Base-by-base conservation (phyloP, 2,329 filamentous ascomycete species). In the Penicillium digitatum region DNA sequence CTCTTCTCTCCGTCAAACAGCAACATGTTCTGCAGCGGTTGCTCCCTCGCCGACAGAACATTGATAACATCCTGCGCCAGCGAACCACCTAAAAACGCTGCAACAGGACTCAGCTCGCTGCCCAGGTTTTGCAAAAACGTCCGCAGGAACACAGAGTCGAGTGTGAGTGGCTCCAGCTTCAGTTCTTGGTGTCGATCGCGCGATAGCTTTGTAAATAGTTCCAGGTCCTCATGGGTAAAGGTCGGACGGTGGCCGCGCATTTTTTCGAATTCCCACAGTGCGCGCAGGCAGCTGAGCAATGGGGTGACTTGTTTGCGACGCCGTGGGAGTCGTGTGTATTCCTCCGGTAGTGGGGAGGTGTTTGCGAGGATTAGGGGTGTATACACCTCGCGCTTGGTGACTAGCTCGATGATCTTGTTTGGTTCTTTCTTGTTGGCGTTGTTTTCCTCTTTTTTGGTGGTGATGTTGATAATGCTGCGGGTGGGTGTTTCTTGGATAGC, bases 11-110 rank as follows among this genome's bases (percentile, higher is more conserved):
- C 92, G 71, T 97, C 91, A 66, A 97, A 96, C 20, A 97, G 79
- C 47, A 96, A 82, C 71, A 96, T 85, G 72, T 99, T 99, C 76
- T 99, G 94, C 39, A 99, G 88, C 0, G 94, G 94, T 73, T 96
- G 94, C 76, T 97, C 91, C 38, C 88, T 86, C 70, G 89, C 86
- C 46, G 92, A 90, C 6, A 97, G 82, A 31, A 96, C 92, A 67
- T 97, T 97, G 76, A 99, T 97, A 48, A 96, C 91, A 70, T 99
- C 94, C 75, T 99, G 94, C 0, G 93, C 90, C 16, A 99, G 81
- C 71, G 92, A 86, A 10, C 92, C 94, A 46, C 94, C 94, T 11
- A 99, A 79, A 55, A 96, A 90, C 1, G 94, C 92, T 0, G 89
- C 87, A 9, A 95, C 90, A 8, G 94, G 91, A 12, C 89, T 87